Evolutionary conservation across 2,329 filamentous ascomycete species (phyloP), one percentile per base, ranked within the genome.

Genomic region (Aspergillus nomiae): DNA sequence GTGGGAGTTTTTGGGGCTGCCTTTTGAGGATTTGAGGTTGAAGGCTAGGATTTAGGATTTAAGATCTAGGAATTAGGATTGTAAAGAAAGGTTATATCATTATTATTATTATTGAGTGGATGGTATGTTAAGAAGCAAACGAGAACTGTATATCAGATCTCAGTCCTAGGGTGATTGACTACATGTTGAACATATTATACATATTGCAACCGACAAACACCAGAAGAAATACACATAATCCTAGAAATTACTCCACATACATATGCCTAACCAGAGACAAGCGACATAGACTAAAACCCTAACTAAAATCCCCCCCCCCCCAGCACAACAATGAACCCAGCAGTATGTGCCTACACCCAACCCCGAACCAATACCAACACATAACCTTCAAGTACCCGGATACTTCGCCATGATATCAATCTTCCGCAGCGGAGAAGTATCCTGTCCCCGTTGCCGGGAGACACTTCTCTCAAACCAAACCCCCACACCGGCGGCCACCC

Each of bases 1-100:
- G 68, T 93, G 89, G 78, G 80, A 85, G 62, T 90, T 86, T 72
- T 74, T 93, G 51, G 88, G 82, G 0, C 69, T 92, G 58, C 73
- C 74, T 1, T 74, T 72, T 65, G 68, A 73, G 51, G 75, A 79
- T 69, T 43, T 76, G 56, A 70, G 61, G 50, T 63, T 69, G 60
- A 60, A 34, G 50, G 58, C 56, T 26, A 65, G 43, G 34, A 55
- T 68, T 38, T 66, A 65, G 26, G 34, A 34, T 32, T 32, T 24
- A 24, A 24, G 21, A 24, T 24, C 21, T 24, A 24, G 21, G 21
- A 24, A 24, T 24, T 24, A 24, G 21, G 21, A 24, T 24, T 24
- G 21, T 24, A 24, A 24, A 24, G 21, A 24, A 24, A 24, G 21
- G 1, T 24, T 24, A 30, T 30, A 30, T 30, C 2, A 30, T 0